A percentile compares a stretch with the other conserved stretches of the same genome.
Conservation (phyloP, 1,139 yeast species). For the Blastobotrys serpentis region DNA sequence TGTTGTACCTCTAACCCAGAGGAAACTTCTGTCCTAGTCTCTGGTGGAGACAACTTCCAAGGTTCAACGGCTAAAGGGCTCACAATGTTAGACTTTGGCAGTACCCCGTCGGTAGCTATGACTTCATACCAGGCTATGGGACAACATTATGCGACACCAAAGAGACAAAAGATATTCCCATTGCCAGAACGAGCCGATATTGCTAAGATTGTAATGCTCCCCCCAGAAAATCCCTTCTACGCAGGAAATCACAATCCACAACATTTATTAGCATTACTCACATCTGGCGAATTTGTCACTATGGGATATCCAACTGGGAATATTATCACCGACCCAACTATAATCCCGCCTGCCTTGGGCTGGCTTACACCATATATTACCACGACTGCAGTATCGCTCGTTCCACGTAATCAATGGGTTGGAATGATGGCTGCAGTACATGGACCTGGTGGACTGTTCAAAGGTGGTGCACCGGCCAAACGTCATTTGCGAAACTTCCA, state of each 20-base stretch:
- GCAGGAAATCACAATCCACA: constrained; percentile 40
- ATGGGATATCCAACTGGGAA: constrained; percentile 57
- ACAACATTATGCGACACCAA: constrained; percentile 67
- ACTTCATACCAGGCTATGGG: constrained; percentile 85
- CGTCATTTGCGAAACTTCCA: constrained; percentile 57
- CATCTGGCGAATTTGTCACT: constrained; percentile 56
- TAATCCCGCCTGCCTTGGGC: constrained; percentile 75
- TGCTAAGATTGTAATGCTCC: constrained; percentile 50
- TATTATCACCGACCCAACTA: constrained; percentile 53
- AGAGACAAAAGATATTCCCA: constrained; percentile 54
- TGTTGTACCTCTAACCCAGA: constrained; percentile 79
- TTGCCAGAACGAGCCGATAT: constrained; percentile 45
- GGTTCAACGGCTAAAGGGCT: constrained; percentile 53
- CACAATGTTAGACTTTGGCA: constrained; percentile 72
- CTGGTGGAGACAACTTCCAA: constrained; percentile 59
- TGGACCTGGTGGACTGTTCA: constrained; percentile 44
- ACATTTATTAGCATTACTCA: constrained; percentile 60
- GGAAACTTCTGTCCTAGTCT: constrained; percentile 65
- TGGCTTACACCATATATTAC: constrained; percentile 79
- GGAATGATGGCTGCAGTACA: constrained; percentile 58
- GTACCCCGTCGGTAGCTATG: constrained; percentile 72
- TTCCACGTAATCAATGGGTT: constrained; percentile 68
- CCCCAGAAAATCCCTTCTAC: constrained; percentile 50
- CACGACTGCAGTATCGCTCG: constrained; percentile 50
- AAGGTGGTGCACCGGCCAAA: constrained; percentile 75